Evolutionary conservation across 108 stramenopile genomes (phyloP).

Genomic region (Skeletonema costatum): DNA sequence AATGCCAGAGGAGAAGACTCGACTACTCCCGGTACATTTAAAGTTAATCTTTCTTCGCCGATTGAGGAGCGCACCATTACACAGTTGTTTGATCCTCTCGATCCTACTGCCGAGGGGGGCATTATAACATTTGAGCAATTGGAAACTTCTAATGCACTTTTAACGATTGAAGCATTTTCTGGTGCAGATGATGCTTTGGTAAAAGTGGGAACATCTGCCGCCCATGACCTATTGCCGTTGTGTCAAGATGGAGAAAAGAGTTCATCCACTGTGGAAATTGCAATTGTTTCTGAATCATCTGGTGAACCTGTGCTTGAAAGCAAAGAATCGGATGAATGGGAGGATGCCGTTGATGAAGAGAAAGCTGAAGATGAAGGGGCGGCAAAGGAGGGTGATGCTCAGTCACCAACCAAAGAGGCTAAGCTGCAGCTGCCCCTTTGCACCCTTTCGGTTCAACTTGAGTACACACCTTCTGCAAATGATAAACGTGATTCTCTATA

Average conservation of each 20-base stretch:
- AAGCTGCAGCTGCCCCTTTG: conserved; percentile 51
- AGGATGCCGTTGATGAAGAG: conserved; percentile 11
- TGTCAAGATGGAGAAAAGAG: conserved; percentile 44
- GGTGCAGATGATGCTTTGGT: conserved; percentile 16
- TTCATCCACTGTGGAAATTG: conserved; percentile 51
- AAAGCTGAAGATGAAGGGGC: not conserved
- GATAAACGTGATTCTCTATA: conserved; percentile 77
- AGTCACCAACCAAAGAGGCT: not conserved
- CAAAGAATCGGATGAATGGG: conserved; percentile 14
- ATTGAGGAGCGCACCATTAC: conserved; percentile 66
- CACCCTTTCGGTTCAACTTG: conserved; percentile 59
- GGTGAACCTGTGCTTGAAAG: not conserved
- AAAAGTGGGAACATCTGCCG: conserved; percentile 58
- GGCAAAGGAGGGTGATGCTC: not conserved
- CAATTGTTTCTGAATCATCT: conserved; percentile 47
- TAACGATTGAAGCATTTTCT: conserved; percentile 61
- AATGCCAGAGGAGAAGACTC: not conserved
- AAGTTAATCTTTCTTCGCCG: conserved; percentile 77
- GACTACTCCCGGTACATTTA: conserved; percentile 14
- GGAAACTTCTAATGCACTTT: conserved; percentile 65
- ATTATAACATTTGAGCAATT: conserved; percentile 57
- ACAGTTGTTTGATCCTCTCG: conserved; percentile 54
- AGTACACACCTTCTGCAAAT: conserved; percentile 73
- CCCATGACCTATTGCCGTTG: conserved; percentile 64
- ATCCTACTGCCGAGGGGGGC: conserved; percentile 34